Conservation (phyloP, 225 moss, liverwort and hornwort genomes). For the Physcomitrium patens region DNA sequence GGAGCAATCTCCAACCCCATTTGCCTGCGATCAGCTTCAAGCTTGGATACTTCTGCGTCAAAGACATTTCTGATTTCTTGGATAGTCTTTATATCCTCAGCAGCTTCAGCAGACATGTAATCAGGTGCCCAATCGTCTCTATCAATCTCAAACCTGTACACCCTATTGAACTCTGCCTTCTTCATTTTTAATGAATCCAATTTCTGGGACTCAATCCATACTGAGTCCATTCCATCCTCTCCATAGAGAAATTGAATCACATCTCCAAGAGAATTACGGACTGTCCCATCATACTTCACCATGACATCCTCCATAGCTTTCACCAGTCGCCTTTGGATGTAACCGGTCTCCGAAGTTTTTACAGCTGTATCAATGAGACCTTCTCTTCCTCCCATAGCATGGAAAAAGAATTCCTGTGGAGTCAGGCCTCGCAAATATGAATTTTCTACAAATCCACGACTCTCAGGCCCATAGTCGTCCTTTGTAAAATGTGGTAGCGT, state of each 20-base stretch:
- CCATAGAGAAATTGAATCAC: conserved; percentile 99
- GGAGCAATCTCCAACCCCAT: conserved; percentile 97
- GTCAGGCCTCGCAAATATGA: conserved; percentile 93
- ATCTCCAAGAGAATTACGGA: conserved; percentile 93
- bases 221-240: conserved; percentile 99
- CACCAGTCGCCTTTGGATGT: conserved; percentile 93
- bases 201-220: conserved; percentile 95
- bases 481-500: conserved; percentile 98
- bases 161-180: conserved; percentile 80
- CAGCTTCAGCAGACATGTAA: conserved; percentile 93
- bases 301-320: conserved; percentile 99
- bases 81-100: conserved; percentile 93
- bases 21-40: conserved; percentile 85
- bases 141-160: conserved; percentile 96
- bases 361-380: conserved; percentile 99
- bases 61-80: conserved; percentile 98
- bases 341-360: conserved; percentile 98
- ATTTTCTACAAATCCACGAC: conserved; percentile 99
- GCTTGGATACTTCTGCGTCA: conserved; percentile 95
- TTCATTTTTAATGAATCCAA: conserved; percentile 96
- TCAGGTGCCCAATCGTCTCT: conserved; percentile 97
- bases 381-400: conserved; percentile 99
- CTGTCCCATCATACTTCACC: conserved; percentile 99
- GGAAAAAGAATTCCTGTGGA: conserved; percentile 98
- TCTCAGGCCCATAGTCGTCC: conserved; percentile 97